Conservation (phyloP, 2,329 filamentous ascomycete species). For the Orbilia ellipsospora region DNA sequence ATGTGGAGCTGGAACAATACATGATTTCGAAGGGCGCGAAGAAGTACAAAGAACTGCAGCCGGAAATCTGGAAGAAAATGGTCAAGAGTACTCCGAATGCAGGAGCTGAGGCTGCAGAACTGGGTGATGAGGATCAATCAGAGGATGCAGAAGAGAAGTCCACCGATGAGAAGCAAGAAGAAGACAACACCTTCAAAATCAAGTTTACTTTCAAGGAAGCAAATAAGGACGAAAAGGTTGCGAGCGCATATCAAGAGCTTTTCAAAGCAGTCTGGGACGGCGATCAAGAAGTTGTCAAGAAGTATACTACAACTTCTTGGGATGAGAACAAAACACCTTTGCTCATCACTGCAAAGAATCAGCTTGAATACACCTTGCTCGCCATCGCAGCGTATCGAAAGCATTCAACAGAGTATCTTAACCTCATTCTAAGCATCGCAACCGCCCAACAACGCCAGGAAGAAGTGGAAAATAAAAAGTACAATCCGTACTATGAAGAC, state of each 20-base stretch:
- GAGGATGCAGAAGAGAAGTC: conserved; percentile 51
- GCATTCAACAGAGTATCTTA: conserved; percentile 69
- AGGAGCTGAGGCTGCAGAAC: too few species aligned
- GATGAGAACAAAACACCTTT: conserved; percentile 72
- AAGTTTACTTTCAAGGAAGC: conserved; percentile 53
- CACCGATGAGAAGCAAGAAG: neutral
- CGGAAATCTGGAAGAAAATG: conserved; percentile 63
- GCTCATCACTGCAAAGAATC: conserved; percentile 68
- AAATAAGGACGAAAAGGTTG: conserved; percentile 46
- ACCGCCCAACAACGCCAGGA: conserved; percentile 74
- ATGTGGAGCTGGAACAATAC: conserved; percentile 41
- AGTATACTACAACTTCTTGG: conserved; percentile 61
- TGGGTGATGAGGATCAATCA: conserved; percentile 46
- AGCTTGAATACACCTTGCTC: conserved; percentile 68
- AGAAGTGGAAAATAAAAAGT: conserved; percentile 67
- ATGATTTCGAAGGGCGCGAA: conserved; percentile 69
- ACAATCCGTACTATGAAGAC: conserved; percentile 58
- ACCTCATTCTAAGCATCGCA: conserved; percentile 75
- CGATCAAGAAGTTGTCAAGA: conserved; percentile 63
- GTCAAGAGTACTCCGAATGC: conserved; percentile 31
- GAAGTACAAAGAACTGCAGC: conserved; percentile 73
- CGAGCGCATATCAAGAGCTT: neutral
- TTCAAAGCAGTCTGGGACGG: conserved; percentile 80
- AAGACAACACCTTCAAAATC: conserved; percentile 34
- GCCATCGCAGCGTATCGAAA: conserved; percentile 72